phyloP scores from a whole-genome alignment of 768 basidiomycete genomes.

The Auriscalpium orientale region DNA sequence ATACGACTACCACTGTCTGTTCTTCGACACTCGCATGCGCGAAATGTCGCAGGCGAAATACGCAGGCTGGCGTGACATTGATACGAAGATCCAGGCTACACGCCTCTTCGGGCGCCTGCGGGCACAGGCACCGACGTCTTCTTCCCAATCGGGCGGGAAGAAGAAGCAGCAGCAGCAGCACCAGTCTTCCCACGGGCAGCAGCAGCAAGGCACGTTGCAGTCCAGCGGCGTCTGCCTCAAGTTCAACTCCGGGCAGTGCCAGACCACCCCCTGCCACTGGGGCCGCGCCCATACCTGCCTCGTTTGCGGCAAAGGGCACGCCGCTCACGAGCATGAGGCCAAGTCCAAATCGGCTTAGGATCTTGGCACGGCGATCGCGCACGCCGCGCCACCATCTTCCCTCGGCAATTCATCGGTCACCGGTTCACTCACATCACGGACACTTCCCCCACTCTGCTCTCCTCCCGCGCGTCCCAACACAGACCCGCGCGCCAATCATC shows the following conservation, averaged over 20 bases:
- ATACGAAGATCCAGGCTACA: neutral
- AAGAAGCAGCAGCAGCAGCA: too few relatives aligned
- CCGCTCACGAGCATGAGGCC: neutral
- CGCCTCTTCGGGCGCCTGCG: neutral
- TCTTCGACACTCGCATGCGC: neutral
- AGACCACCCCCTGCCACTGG: neutral
- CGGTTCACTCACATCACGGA: neutral
- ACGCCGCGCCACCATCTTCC: neutral
- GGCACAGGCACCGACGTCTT: neutral
- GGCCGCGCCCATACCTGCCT: neutral
- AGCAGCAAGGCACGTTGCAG: neutral
- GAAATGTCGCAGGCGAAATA: neutral
- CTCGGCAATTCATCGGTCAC: neutral
- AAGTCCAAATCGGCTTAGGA: neutral
- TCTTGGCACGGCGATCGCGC: neutral
- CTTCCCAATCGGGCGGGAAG: neutral
- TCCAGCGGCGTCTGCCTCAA: neutral
- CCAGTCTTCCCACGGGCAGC: neutral
- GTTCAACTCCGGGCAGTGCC: neutral
- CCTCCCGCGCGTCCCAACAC: conserved; percentile 11
- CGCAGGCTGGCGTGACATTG: neutral
- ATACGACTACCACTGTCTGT: conserved; percentile 4
- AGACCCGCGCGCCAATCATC: conserved; percentile 11
- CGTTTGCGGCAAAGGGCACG: neutral
- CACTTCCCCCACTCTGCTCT: neutral